Evolutionary conservation across 1,139 yeast species (phyloP).

Genomic region (Pneumocystis murina): DNA sequence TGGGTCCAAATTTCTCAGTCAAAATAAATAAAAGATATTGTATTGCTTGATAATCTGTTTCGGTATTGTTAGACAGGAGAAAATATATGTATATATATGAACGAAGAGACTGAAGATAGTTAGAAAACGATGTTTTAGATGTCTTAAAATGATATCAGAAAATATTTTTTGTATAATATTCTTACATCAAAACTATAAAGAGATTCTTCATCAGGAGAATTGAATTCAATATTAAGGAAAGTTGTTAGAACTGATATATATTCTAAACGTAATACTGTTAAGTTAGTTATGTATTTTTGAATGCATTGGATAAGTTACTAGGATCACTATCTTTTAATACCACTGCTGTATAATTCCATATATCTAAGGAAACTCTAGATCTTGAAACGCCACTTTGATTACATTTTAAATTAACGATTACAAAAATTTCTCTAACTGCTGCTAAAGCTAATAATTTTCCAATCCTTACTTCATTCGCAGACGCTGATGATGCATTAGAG

Average conservation of each 20-base stretch:
- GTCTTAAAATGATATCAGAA: neutral
- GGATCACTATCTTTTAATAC: neutral
- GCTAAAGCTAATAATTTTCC: neutral
- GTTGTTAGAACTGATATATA: neutral
- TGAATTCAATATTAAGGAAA: neutral
- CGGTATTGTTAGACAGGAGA: neutral
- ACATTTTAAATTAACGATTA: neutral
- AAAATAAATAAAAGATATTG: neutral
- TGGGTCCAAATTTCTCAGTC: neutral
- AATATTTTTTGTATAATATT: neutral
- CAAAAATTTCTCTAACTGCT: neutral
- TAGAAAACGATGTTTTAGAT: neutral
- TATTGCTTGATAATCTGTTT: neutral
- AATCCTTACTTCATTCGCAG: neutral
- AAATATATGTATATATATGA: neutral
- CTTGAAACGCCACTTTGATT: neutral
- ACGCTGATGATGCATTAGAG: neutral
- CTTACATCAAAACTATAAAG: neutral
- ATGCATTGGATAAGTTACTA: neutral
- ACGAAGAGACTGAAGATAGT: neutral
- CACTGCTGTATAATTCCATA: neutral
- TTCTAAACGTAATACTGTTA: neutral
- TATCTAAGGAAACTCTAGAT: neutral
- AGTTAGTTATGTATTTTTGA: neutral
- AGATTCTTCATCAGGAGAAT: neutral